phyloP scores from a whole-genome alignment of 208 protist genomes.

The Acanthamoeba lenticulata region DNA sequence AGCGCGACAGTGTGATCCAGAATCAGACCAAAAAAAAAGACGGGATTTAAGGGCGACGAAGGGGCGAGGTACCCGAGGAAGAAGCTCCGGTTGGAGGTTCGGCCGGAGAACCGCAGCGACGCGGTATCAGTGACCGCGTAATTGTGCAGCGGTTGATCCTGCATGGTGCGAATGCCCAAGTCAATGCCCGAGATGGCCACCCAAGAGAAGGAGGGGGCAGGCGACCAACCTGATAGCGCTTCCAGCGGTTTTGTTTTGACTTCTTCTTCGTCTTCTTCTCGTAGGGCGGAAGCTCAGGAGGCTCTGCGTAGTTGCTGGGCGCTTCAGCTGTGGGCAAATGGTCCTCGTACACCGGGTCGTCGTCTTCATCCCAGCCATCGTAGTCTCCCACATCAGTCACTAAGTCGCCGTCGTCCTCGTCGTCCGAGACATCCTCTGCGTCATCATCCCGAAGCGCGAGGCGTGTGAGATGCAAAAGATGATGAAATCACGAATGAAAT shows the following conservation, averaged over 20 bases:
- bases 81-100: background rate
- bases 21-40: background rate
- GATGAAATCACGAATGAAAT: too few species aligned
- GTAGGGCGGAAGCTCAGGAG: background rate
- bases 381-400: background rate
- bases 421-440: background rate
- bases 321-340: background rate
- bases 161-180: too few species aligned
- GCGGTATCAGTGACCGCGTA: background rate
- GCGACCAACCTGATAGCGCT: conserved; percentile 33
- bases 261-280: conserved; percentile 3
- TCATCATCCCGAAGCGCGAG: background rate
- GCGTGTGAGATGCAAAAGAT: too few species aligned
- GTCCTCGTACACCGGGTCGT: background rate
- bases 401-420: background rate
- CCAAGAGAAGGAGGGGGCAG: background rate
- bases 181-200: too few species aligned
- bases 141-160: background rate
- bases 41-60: background rate
- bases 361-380: background rate
- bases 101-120: background rate
- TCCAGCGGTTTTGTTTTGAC: background rate
- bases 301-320: background rate
- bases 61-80: background rate
- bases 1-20: background rate